Percentiles rank a stretch among this genome's conserved stretches.
phyloP scores from a whole-genome alignment of 2,329 filamentous ascomycete genomes.

The Pseudopyricularia cyperi region DNA sequence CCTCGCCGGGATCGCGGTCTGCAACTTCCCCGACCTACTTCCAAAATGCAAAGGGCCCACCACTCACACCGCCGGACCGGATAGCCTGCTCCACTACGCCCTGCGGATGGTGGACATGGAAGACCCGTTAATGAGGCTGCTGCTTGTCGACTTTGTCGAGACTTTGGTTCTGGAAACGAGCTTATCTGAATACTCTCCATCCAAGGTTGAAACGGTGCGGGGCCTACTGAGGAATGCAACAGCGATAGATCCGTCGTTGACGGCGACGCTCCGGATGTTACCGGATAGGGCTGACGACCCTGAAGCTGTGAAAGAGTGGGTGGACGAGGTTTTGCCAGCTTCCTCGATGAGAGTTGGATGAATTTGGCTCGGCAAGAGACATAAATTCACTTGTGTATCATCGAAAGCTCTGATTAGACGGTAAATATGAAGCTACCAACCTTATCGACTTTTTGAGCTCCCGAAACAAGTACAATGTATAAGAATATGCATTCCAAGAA shows the following conservation, averaged over 20 bases:
- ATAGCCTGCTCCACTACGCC: constrained; percentile 35
- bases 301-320: constrained; percentile 30
- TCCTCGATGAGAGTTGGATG: constrained; percentile 9
- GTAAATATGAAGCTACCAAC: no score
- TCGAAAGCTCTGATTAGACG: background rate
- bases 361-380: background rate
- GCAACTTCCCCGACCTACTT: constrained; percentile 14
- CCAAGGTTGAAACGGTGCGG: constrained; percentile 23
- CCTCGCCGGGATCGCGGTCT: constrained; percentile 19
- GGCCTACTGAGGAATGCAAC: constrained; percentile 26
- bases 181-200: constrained; percentile 16
- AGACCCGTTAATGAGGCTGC: constrained; percentile 37
- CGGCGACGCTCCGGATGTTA: constrained; percentile 23
- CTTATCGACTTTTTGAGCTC: no score
- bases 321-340: constrained; percentile 24
- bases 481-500: no score
- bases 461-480: no score
- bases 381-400: background rate
- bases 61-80: constrained; percentile 5
- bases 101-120: constrained; percentile 35
- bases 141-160: constrained; percentile 40
- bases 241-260: constrained; percentile 23
- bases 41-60: constrained; percentile 10
- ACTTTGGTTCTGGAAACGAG: constrained; percentile 33
- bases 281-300: constrained; percentile 38